Base-by-base conservation (phyloP, 2,329 filamentous ascomycete genomes). In the Exophiala lecanii-corni region DNA sequence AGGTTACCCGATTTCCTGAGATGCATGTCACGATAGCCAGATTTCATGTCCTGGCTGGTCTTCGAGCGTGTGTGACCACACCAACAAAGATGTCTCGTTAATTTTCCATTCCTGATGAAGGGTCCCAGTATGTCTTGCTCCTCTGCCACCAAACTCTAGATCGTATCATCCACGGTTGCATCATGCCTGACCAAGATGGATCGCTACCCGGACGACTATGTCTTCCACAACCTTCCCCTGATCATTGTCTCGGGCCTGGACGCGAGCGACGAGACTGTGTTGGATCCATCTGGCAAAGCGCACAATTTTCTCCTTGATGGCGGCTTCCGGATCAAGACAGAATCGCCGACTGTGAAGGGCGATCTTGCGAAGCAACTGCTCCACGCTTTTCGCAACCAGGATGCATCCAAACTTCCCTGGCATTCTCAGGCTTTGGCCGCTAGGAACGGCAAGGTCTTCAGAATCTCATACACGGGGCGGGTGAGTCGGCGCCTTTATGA, bases 151-250 rank as follows among this genome's bases (percentile, higher is more conserved):
- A n/a, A n/a, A n/a, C n/a, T n/a, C n/a, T n/a, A n/a, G n/a, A n/a
- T n/a, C n/a, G n/a, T n/a, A n/a, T n/a, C n/a, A n/a, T n/a, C n/a
- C n/a, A 7, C 18, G 15, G 5, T 25, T 18, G 25, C 47, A 48
- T 34, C 34, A 51, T 51, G 49, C 40, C 40, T 20, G 26, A 20
- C 25, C 19, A 34, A 40, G 57, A 71, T 71, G 69, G 67, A 71
- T 55, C 65, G 64, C 48, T 72, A 69, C 51, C 68, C 69, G 17
- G 56, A 63, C 52, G 84, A 83, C 65, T 94, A 89, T 70, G 73
- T 94, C 63, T 79, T 82, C 62, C 89, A 92, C 67, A 94, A 92
- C 67, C 75, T 94, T 57, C 91, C 91, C 25, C 75, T 95, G 44
- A 69, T 97, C 49, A 72, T 94, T 35, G 76, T 94, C 23, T 88